Percentiles rank a stretch among this genome's conserved stretches.
Conservation (phyloP, 306 rosid genomes). For the Cucurbita maxima region DNA sequence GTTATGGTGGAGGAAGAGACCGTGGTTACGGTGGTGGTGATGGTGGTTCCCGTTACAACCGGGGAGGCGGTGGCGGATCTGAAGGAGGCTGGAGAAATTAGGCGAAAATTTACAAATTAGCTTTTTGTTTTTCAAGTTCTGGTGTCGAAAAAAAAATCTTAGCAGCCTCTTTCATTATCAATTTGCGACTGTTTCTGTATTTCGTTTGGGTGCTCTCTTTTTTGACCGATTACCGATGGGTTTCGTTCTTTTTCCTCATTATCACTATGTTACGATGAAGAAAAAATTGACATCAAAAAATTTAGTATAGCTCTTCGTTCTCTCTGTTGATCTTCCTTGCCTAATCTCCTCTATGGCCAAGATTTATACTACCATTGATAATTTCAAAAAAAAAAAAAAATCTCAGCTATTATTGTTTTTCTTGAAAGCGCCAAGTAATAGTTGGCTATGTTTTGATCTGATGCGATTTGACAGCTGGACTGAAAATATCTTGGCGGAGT, state of each 20-base stretch:
- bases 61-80: slow-evolving; percentile 43
- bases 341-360: background rate
- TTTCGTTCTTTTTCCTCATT: background rate
- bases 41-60: slow-evolving; percentile 26
- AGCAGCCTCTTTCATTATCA: background rate
- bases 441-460: no score
- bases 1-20: slow-evolving; percentile 14
- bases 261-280: background rate
- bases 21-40: slow-evolving; percentile 23
- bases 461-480: no score
- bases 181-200: background rate
- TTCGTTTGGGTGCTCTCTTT: slow-evolving; percentile 2
- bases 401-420: no score
- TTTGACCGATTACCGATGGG: slow-evolving; percentile 11
- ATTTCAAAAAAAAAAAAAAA: no score
- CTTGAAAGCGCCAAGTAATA: no score
- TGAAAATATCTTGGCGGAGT: no score
- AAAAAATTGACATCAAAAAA: background rate
- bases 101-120: background rate
- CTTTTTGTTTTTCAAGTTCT: background rate
- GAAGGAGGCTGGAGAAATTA: slow-evolving; percentile 71
- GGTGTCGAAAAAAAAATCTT: background rate
- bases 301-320: background rate
- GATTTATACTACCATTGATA: no score
- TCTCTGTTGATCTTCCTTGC: fast-evolving